Evolutionary conservation across 2,329 filamentous ascomycete species (phyloP), one percentile per base, ranked within the genome.

Genomic region (Gremmenia infestans): DNA sequence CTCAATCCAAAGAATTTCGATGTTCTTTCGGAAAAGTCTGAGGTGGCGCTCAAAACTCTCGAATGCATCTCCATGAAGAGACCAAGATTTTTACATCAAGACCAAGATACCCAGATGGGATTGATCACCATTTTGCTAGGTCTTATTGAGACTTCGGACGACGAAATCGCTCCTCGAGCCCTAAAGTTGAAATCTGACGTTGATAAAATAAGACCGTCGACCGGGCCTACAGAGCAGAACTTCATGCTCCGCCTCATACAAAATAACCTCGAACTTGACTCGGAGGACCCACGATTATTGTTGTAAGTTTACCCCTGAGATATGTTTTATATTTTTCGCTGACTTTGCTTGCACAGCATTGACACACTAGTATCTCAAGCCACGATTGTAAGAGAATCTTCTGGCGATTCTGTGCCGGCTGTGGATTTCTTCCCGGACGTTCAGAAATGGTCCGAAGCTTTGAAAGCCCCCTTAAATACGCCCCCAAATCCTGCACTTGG

Each of bases 401-500:
- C 72, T 0, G 58, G 64, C 1, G 65, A 70, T 1, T 62, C 69
- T 0, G 58, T 69, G 1, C 70, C 75, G 6, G 28, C 58, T 12
- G 36, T 35, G 57, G 74, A 78, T 11, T 71, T 93, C 4, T 75
- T 94, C 39, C 90, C 91, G 0, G 79, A 79, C 61, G 72, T 76
- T 0, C 73, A 78, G 2, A 72, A 81, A 9, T 97, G 92, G 91
- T 77, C 80, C 63, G 63, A 76, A 14, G 81, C 88, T 14, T 71
- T 96, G 2, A 66, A 69, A 0, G 73, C 73, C 1, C 78, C 91
- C 55, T 71, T 88, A 5, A 69, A 76, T 32, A 67, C 72, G 1
- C 64, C 73, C 1, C 79, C 85, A 2, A 81, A 82, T 58, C 76
- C 81, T 5, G 85, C 89, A 0, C 72, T 96, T 3, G 83, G 89